Evolutionary conservation across 768 basidiomycete species (phyloP), one percentile per base, ranked within the genome.

Genomic region (Leccinum disarticulatum): DNA sequence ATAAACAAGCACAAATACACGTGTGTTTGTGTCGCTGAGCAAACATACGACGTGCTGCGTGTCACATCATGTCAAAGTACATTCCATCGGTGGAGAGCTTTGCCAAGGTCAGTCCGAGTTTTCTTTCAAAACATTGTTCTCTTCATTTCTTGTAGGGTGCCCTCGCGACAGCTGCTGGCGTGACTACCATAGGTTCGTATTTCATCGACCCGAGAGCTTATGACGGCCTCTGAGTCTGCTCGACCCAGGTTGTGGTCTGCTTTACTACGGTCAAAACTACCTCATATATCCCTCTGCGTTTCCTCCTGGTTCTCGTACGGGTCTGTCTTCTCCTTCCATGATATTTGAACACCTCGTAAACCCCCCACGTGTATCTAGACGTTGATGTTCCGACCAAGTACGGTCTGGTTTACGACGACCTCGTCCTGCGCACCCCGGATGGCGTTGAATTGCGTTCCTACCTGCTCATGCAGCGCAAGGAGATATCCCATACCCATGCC

Each of bases 281-380:
- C 79, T 98, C 55, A 95, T 98, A 70, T 98, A 96, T 72, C 95
- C 95, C 1, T 87, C 92, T 17, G 87, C 88, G 8, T 87, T 83
- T 52, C 87, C 91, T 56, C 82, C 86, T 5, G 93, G 93, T 2
- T 93, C 93, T 27, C 79, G 94, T 52, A 87, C 79, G 67, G 83
- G 93, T 91, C 59, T 60, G 77, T 66, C n/a, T 41, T 28, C 36
- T 60, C 52, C 11, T n/a, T 19, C 52, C 31, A 30, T 46, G 6
- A 13, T 41, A 36, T 31, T n/a, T 41, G 9, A n/a, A 28, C 49
- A 17, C 30, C 3, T 46, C 41, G 10, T 55, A 31, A 48, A 14
- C 49, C n/a, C 15, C 47, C 48, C 28, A 11, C 52, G 14, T 61
- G 70, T 25, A 1, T 27, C 2, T 38, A 90, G 90, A 90, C 3